Conservation (phyloP, 768 basidiomycete species). For the Calvatia gigantea region DNA sequence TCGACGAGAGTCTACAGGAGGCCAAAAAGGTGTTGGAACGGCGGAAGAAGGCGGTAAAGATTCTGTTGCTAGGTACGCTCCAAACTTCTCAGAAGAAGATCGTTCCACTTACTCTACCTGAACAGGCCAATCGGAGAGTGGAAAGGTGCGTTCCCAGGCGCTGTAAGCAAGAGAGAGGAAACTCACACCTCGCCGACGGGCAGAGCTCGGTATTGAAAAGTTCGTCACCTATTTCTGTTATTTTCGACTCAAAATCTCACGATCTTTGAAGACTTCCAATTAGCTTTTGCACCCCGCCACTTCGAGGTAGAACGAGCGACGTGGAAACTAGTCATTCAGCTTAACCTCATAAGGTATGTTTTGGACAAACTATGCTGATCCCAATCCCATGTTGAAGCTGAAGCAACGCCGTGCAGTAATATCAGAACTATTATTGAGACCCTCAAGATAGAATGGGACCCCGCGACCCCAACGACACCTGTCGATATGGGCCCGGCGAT, state of each 20-base stretch:
- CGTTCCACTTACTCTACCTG: background rate
- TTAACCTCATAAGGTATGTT: slow-evolving; percentile 61
- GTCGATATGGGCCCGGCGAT: slow-evolving; percentile 15
- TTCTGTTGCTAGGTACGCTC: slow-evolving; percentile 49
- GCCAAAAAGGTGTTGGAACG: slow-evolving; percentile 43
- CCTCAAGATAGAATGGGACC: slow-evolving; percentile 43
- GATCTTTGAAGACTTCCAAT: slow-evolving; percentile 53
- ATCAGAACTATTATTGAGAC: slow-evolving; percentile 55
- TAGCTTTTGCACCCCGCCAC: slow-evolving; percentile 58
- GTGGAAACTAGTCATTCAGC: slow-evolving; percentile 65
- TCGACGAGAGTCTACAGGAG: slow-evolving; percentile 45
- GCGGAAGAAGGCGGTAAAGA: slow-evolving; percentile 48
- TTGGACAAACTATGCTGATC: background rate
- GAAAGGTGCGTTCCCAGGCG: slow-evolving; percentile 34
- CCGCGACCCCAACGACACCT: slow-evolving; percentile 17
- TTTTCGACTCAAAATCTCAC: slow-evolving; percentile 1
- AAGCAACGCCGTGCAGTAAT: slow-evolving; percentile 33
- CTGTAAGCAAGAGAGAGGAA: background rate
- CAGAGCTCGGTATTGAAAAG: slow-evolving; percentile 52
- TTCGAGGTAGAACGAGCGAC: slow-evolving; percentile 54
- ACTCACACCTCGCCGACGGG: background rate
- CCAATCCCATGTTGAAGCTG: background rate
- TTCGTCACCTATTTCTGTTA: slow-evolving; percentile 16
- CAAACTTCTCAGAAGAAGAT: background rate
- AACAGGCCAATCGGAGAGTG: slow-evolving; percentile 58